Evolutionary conservation across 768 basidiomycete genomes (phyloP).

Genomic region (Rickenella mellea): DNA sequence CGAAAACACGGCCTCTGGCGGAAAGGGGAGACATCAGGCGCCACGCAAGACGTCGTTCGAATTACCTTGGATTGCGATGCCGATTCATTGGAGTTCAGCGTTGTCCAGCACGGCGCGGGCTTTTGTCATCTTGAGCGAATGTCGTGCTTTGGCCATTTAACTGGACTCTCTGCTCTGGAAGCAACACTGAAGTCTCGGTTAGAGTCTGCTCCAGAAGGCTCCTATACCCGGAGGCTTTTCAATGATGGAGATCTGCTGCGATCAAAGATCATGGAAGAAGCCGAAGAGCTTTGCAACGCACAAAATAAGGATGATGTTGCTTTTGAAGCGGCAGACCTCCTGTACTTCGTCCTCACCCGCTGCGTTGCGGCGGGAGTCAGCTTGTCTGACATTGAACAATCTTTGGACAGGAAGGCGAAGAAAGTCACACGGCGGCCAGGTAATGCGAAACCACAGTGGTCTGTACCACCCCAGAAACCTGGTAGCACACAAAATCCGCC

Average conservation of each 20-base stretch:
- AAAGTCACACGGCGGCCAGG: constrained; percentile 83
- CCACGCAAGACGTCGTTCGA: constrained; percentile 77
- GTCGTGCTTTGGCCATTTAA: constrained; percentile 81
- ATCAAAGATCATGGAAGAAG: constrained; percentile 97
- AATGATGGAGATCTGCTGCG: constrained; percentile 69
- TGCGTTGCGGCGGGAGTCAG: constrained; percentile 79
- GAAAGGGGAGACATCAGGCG: constrained; percentile 94
- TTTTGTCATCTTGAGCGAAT: constrained; percentile 87
- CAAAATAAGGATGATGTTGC: constrained; percentile 73
- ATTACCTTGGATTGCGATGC: constrained; percentile 88
- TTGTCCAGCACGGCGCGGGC: constrained; percentile 81
- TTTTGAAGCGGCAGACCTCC: constrained; percentile 90
- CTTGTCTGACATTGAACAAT: constrained; percentile 74
- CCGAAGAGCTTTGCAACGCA: constrained; percentile 89
- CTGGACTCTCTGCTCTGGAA: constrained; percentile 79
- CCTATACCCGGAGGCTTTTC: constrained; percentile 86
- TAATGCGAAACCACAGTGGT: constrained; percentile 85
- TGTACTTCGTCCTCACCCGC: constrained; percentile 85
- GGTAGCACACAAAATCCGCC: constrained; percentile 13
- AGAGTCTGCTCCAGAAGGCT: constrained; percentile 73
- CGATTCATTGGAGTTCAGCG: constrained; percentile 85
- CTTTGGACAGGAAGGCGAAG: constrained; percentile 76
- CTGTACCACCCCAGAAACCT: constrained; percentile 9
- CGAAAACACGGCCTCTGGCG: constrained; percentile 94
- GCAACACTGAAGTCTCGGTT: constrained; percentile 65